A percentile compares a stretch with the other conserved stretches of the same genome.
These are phyloP conservation scores for Auricularia auricula-judae DNA, from an alignment of 768 basidiomycete species.

Conservation along the genomic window DNA sequence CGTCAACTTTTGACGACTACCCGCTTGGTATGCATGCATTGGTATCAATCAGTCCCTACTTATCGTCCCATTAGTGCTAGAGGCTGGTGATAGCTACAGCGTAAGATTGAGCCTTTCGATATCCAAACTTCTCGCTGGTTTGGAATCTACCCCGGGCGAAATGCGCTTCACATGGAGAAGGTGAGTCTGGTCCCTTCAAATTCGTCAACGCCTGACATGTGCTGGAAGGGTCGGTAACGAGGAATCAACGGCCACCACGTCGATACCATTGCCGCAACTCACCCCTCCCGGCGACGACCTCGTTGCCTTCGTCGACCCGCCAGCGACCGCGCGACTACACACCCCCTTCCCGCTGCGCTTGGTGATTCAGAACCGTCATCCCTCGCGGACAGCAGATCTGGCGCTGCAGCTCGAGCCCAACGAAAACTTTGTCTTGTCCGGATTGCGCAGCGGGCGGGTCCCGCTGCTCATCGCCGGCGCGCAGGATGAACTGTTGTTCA, in stretches of 20 bases:
- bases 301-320: constrained; percentile 52
- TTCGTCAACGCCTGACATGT: neutral
- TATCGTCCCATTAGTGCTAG: neutral
- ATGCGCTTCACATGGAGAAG: neutral
- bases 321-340: constrained; percentile 56
- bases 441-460: constrained; percentile 53
- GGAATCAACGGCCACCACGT: constrained; percentile 4
- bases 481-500: constrained; percentile 58
- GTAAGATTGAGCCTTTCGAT: neutral
- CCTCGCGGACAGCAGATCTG: constrained; percentile 54
- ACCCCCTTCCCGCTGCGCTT: constrained; percentile 42
- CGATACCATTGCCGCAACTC: constrained; percentile 55
- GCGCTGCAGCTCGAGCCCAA: constrained; percentile 65
- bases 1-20: constrained; percentile 34
- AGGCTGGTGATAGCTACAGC: neutral
- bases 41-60: neutral
- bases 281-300: constrained; percentile 50
- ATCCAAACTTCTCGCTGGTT: neutral
- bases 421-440: constrained; percentile 76
- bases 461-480: constrained; percentile 65
- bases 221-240: neutral
- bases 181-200: neutral
- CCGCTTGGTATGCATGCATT: constrained; percentile 19
- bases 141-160: neutral
- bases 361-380: constrained; percentile 54